phyloP scores from a whole-genome alignment of 2,329 filamentous ascomycete species.

The Arthrocladium fulminans region DNA sequence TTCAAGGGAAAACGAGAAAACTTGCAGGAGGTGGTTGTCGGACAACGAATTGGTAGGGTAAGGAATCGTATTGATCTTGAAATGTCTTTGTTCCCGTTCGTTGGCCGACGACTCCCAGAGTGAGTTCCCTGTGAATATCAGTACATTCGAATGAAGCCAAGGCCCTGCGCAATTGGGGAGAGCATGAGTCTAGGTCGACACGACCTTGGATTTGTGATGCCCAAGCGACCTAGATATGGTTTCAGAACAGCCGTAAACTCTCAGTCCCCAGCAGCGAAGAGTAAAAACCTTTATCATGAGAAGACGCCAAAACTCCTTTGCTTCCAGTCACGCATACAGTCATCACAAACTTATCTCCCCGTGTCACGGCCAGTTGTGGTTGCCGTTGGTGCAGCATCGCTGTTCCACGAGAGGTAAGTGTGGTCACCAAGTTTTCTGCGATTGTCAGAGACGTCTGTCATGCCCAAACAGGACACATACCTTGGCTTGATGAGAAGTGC shows the following conservation, averaged over 20 bases:
- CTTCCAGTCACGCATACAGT: neutral
- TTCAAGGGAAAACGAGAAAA: too few relatives aligned
- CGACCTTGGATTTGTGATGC: too few relatives aligned
- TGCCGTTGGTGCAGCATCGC: slow-evolving; percentile 49
- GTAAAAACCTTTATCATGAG: neutral
- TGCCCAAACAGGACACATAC: slow-evolving; percentile 40
- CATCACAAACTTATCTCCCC: neutral
- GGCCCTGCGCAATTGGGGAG: too few relatives aligned
- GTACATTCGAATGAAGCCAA: too few relatives aligned
- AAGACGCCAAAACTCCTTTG: slow-evolving; percentile 6
- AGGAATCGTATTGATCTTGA: too few relatives aligned
- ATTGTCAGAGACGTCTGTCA: slow-evolving; percentile 4
- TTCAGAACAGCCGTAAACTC: neutral
- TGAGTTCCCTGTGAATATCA: too few relatives aligned
- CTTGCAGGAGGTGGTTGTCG: too few relatives aligned
- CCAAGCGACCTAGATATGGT: too few relatives aligned
- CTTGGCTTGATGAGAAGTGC: slow-evolving; percentile 86
- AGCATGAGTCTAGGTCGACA: too few relatives aligned
- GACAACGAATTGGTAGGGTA: too few relatives aligned
- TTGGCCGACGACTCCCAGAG: too few relatives aligned
- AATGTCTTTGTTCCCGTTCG: too few relatives aligned
- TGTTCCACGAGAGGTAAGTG: slow-evolving; percentile 95
- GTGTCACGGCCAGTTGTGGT: slow-evolving; percentile 47
- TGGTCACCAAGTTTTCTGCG: slow-evolving; percentile 91
- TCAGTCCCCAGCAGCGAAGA: neutral